Conservation (phyloP, 2,329 filamentous ascomycete genomes). For the Calonectria montana region DNA sequence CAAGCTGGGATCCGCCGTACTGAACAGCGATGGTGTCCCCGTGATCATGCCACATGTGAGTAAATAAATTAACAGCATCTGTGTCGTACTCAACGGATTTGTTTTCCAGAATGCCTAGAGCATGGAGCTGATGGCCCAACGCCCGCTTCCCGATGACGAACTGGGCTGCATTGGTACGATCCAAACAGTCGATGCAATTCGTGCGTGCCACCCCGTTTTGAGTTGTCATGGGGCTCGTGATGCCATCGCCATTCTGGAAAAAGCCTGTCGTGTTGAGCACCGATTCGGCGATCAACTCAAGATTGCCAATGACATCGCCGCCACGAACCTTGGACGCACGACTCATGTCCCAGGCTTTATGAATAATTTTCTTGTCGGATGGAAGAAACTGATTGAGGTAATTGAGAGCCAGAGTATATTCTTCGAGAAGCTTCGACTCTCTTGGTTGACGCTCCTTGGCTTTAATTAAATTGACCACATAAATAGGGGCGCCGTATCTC, state of each 20-base stretch:
- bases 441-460: constrained; percentile 86
- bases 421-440: constrained; percentile 89
- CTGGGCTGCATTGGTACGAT: constrained; percentile 96
- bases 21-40: constrained; percentile 98
- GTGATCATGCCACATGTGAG: constrained; percentile 98
- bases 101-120: constrained; percentile 85
- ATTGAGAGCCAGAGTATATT: constrained; percentile 87
- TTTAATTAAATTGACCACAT: constrained; percentile 92
- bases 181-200: constrained; percentile 97
- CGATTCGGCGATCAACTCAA: constrained; percentile 90
- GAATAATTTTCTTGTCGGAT: constrained; percentile 84
- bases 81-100: constrained; percentile 91
- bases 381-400: constrained; percentile 97
- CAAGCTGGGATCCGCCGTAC: constrained; percentile 95
- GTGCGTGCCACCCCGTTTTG: constrained; percentile 95
- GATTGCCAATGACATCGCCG: constrained; percentile 91
- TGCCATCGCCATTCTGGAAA: constrained; percentile 89
- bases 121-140: constrained; percentile 90
- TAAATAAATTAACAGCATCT: constrained; percentile 95
- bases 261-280: constrained; percentile 89
- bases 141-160: constrained; percentile 98
- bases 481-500: constrained; percentile 91
- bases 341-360: constrained; percentile 99
- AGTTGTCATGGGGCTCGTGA: constrained; percentile 70
- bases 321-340: constrained; percentile 91